These are phyloP conservation scores for Flueggea neowawraea DNA, from an alignment of 441 rosid genomes.

Conservation along the genomic window DNA sequence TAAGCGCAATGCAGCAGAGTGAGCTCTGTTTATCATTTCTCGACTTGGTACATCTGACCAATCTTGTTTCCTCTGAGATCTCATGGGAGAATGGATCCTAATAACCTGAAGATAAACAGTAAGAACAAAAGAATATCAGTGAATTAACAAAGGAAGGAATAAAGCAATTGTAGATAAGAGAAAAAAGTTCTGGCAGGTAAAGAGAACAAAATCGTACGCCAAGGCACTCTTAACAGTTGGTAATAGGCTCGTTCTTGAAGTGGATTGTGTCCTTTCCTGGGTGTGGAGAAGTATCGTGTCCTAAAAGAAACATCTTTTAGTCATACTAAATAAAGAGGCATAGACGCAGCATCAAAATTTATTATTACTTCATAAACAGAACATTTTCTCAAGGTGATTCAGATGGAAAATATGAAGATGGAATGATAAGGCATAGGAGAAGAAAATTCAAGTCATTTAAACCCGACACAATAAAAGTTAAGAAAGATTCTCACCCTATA, in stretches of 20 bases:
- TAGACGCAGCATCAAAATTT: conserved; percentile 1
- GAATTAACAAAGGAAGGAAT: neutral
- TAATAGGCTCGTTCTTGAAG: conserved; percentile 99
- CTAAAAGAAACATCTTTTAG: conserved; percentile 31
- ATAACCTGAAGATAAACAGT: conserved; percentile 56
- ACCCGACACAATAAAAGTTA: no score
- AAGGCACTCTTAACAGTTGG: conserved; percentile 92
- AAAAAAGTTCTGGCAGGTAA: conserved; percentile 5
- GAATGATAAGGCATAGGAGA: no score
- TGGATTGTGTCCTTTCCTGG: conserved; percentile 97
- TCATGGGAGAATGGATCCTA: conserved; percentile 95
- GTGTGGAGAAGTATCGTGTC: conserved; percentile 94
- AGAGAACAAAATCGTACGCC: conserved; percentile 54
- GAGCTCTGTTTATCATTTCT: conserved; percentile 72
- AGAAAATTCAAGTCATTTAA: no score
- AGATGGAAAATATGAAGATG: no score
- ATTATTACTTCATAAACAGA: neutral
- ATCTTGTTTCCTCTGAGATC: conserved; percentile 67
- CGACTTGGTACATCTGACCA: conserved; percentile 91
- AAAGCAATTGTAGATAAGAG: conserved; percentile 1
- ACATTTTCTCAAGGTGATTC: neutral
- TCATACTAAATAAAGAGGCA: neutral
- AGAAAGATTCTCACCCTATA: no score
- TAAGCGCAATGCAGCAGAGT: conserved; percentile 69
- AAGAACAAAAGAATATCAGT: neutral